Evolutionary conservation across 1,139 yeast genomes (phyloP), one percentile per base, ranked within the genome.

Genomic region (Debaryomyces subglobosus): DNA sequence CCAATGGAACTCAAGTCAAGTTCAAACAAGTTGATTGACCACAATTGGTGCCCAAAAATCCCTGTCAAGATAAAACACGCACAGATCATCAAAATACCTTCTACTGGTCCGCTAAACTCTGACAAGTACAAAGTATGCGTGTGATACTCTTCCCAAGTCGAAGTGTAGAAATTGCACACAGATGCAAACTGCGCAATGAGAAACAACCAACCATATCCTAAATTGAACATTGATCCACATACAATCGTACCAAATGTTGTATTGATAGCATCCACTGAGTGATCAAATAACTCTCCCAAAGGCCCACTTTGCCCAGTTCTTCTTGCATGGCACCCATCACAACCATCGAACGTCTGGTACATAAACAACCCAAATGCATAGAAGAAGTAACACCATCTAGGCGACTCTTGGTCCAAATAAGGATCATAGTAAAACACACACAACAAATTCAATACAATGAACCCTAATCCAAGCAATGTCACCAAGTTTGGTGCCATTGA

Each of bases 111-210:
- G 18, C 95, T 87, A 60, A 90, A 86, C 53, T 81, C 82, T 39
- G 95, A 85, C 48, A 92, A 74, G 65, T 78, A 92, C 52, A 92
- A 74, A 30, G 86, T 86, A 58, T 91, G 96, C 1, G 98, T 92
- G 61, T 91, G 95, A 64, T 82, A 92, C 63, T 91, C 97, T 69
- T 92, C 98, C 98, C 98, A 92, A 0, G 98, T 92, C 42, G 96
- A 86, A 49, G 89, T 69, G 64, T 91, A 92, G 64, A 92, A 92
- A 68, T 92, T 92, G 57, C 86, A 79, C 45, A 90, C 78, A 6
- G 92, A 74, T 7, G 87, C 86, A 67, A 90, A 88, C 64, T 90
- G 97, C 10, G 89, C 70, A 46, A 84, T 55, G 51, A 89, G 63
- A 39, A 88, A 72, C 53, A 80, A 61, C 71, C 84, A 79, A 5